Base-by-base conservation (phyloP, 129 eudicot species). In the Pseudognaphalium luteoalbum region DNA sequence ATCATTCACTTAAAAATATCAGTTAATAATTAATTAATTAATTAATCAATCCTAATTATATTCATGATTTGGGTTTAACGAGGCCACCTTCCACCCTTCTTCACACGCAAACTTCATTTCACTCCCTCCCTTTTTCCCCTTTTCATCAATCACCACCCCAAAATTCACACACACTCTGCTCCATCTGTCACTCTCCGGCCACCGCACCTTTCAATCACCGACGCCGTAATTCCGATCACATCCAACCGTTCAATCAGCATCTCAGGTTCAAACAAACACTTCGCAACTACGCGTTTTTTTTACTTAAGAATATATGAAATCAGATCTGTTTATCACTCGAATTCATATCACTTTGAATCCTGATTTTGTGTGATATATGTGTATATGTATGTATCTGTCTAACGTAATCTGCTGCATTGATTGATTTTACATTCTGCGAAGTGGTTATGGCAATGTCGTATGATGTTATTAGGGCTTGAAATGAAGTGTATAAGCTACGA, bases 111-210 rank as follows among this genome's bases (percentile, higher is more conserved):
- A 73, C 63, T 56, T 66, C 78, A 66, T 20, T 64, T 59, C 21
- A 73, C 83, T 29, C 75, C 75, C 79, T 67, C 70, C 70, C 64
- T 22, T 66, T 73, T 39, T 54, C 14, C 9, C 29, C 0, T 14
- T 78, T 30, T 2, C 20, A 28, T 15, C 28, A 44, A 54, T 35
- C 47, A 68, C 57, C 74, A 63, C 68, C 83, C 83, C 74, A 34
- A 65, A 51, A 34, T 33, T 21, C 51, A 28, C 68, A 15, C 68
- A 29, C 44, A 52, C 51, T 62, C 50, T 44, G 33, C 65, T 76
- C 39, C 82, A 63, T 35, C 77, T 71, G 57, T 34, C 74, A 66
- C 58, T 56, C 75, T 73, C 83, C 83, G 83, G 69, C 75, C 75
- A 74, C 79, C 83, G 58, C 65, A 20, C 37, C 59, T 7, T 71